Evolutionary conservation across 2,329 filamentous ascomycete species (phyloP), one percentile per base, ranked within the genome.

Genomic region (Talaromyces sp.): DNA sequence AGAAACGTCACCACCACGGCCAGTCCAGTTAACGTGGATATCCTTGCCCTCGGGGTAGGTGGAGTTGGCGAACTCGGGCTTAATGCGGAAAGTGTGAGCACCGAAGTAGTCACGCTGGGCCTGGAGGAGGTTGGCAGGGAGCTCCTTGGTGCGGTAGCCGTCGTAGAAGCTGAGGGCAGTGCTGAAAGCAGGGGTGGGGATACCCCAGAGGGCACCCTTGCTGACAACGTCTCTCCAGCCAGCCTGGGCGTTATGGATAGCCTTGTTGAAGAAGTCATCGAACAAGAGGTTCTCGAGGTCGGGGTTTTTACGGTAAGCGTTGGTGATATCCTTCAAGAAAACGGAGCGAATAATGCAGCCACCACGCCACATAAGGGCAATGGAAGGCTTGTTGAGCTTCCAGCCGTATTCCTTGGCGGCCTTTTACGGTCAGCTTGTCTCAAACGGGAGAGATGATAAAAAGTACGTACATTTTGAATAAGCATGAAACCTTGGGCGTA

Each of bases 331-430:
- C 89, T 98, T 98, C 72, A 99, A 85, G 92, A 99, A 99, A 78
- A 99, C 95, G 71, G 95, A 98, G 81, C 95, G 94, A 84, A 99
- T 99, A 76, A 99, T 99, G 88, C 95, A 99, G 74, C 95, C 95
- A 84, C 95, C 95, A 80, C 95, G 92, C 95, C 95, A 99, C 95
- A 99, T 99, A 78, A 99, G 90, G 74, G 95, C 95, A 77, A 99
- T 99, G 74, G 96, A 97, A 71, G 95, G 95, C 90, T 98, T 98
- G 90, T 99, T 97, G 73, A 99, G 90, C 88, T 97, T 97, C 95
- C 95, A 99, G 73, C 83, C 82, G 85, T 96, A 99, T 81, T 98
- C 92, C 82, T 90, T 93, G 81, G 94, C 95, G 73, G 95, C 94
- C 91, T 95, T 52, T 45, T 25, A 50, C 47, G 62, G 71, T 76